A percentile compares a stretch with the other conserved stretches of the same genome.
These are phyloP conservation scores for Cystofilobasidium bisporidii DNA, from an alignment of 768 basidiomycete genomes.

Conservation along the genomic window DNA sequence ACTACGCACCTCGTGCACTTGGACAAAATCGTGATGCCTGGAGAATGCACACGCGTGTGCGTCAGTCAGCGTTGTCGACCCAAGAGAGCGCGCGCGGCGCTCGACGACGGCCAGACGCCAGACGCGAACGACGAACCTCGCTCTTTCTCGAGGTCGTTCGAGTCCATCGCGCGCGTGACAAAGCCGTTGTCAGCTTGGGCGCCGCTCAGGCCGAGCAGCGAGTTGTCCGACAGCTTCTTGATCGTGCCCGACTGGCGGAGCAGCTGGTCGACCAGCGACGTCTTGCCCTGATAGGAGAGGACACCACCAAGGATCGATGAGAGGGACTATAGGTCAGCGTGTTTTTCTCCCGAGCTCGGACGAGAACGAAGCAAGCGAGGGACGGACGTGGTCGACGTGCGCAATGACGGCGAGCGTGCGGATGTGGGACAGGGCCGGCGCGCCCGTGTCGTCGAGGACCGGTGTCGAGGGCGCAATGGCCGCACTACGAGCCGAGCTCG, in stretches of 20 bases:
- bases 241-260: conserved; percentile 28
- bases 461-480: conserved; percentile 20
- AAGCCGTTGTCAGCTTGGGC: conserved; percentile 14
- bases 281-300: background rate
- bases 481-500: background rate
- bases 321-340: background rate
- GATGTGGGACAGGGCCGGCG: conserved; percentile 15
- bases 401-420: conserved; percentile 25
- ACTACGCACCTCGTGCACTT: conserved; percentile 11
- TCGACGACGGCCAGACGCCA: too few relatives aligned
- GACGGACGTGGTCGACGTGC: conserved; percentile 26
- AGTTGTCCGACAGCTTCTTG: conserved; percentile 14
- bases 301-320: background rate
- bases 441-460: conserved; percentile 11
- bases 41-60: background rate
- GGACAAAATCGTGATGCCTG: conserved; percentile 29
- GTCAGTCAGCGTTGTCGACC: background rate
- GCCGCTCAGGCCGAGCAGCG: conserved; percentile 3
- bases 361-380: background rate
- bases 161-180: conserved; percentile 27
- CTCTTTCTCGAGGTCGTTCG: conserved; percentile 28
- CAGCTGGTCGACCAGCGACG: conserved; percentile 26
- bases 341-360: too few relatives aligned
- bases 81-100: background rate
- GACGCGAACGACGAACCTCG: conserved; percentile 16